Percentiles rank a stretch among this genome's conserved stretches.
Evolutionary conservation across 2,329 filamentous ascomycete species (phyloP).

Genomic region (Fusarium sacchari): DNA sequence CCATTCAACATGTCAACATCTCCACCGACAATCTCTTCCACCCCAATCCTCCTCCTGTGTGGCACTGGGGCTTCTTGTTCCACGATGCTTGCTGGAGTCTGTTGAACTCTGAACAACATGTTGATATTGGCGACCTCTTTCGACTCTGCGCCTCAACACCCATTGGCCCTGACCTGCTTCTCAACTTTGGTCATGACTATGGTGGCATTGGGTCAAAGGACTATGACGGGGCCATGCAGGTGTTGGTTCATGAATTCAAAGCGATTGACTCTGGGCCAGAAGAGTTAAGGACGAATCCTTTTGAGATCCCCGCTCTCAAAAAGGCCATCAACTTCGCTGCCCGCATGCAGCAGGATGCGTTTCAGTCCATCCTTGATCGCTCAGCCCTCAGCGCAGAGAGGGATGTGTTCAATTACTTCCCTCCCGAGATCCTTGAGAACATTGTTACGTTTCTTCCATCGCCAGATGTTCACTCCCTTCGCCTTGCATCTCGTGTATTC

Average conservation of each 20-base stretch:
- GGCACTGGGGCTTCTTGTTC: conserved; percentile 13
- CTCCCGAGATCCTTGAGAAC: conserved; percentile 21
- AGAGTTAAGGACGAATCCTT: not conserved
- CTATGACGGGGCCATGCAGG: not conserved
- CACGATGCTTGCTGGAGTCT: conserved; percentile 29
- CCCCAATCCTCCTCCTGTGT: not conserved
- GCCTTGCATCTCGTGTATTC: conserved; percentile 23
- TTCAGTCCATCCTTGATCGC: not conserved
- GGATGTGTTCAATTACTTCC: conserved; percentile 13
- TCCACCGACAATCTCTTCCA: accelerated
- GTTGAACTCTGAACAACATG: not conserved
- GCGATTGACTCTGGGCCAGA: accelerated
- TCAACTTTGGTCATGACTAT: conserved; percentile 32
- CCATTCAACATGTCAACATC: not conserved
- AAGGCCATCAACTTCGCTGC: not conserved
- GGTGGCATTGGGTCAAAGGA: not conserved
- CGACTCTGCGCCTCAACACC: conserved; percentile 14
- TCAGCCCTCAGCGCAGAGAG: not conserved
- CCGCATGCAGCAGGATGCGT: not conserved
- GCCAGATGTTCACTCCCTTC: conserved; percentile 12
- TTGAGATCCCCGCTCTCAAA: not conserved
- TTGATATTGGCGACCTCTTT: conserved; percentile 9
- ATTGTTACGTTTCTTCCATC: conserved; percentile 10
- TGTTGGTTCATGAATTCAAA: not conserved
- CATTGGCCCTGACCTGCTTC: not conserved